Evolutionary conservation across 345 rosid species (phyloP).

Genomic region (Gossypium bickii): DNA sequence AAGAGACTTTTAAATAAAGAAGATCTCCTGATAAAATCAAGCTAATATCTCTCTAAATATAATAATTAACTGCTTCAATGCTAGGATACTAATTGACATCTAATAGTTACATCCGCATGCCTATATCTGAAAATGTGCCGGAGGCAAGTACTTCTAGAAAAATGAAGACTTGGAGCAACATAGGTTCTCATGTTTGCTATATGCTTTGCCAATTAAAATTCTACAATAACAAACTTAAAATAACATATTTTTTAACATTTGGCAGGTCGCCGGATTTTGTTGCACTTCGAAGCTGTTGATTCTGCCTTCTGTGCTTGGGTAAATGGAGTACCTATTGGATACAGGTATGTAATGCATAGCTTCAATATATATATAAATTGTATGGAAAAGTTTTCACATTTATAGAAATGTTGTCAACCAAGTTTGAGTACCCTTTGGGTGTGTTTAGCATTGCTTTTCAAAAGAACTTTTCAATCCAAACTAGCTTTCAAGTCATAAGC

Average conservation of each 20-base stretch:
- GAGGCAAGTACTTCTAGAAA: not conserved
- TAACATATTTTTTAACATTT: slow-evolving; percentile 14
- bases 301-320: slow-evolving; percentile 94
- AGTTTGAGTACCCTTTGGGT: not conserved
- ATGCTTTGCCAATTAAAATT: not conserved
- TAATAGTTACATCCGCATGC: not conserved
- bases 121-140: not conserved
- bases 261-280: slow-evolving; percentile 83
- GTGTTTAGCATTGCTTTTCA: too few species aligned
- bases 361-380: not conserved
- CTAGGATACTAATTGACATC: too few species aligned
- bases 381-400: not conserved
- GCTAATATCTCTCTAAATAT: too few species aligned
- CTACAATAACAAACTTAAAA: not conserved
- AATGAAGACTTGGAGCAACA: not conserved
- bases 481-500: too few species aligned
- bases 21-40: too few species aligned
- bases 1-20: too few species aligned
- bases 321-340: slow-evolving; percentile 82
- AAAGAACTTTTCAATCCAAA: too few species aligned
- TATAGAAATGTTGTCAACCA: not conserved
- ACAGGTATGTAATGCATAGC: slow-evolving; percentile 49
- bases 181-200: not conserved
- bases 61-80: too few species aligned
- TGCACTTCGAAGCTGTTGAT: slow-evolving; percentile 98